These are phyloP conservation scores for Cylindrodendrum hubeiense DNA, from an alignment of 2,329 filamentous ascomycete genomes.

Conservation along the genomic window DNA sequence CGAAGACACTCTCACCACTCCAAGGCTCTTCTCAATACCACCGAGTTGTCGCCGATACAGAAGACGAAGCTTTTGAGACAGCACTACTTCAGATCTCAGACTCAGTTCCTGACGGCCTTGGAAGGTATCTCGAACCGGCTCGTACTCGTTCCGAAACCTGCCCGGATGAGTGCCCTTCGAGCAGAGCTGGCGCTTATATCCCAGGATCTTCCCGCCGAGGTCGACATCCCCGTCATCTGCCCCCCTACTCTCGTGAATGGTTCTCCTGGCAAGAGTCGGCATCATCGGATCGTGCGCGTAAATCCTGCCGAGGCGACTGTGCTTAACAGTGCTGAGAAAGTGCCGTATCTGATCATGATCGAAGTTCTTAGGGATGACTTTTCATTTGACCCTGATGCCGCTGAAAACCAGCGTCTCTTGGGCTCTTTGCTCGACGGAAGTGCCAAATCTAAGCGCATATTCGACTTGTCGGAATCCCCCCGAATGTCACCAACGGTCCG, in stretches of 20 bases:
- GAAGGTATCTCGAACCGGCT: conserved; percentile 89
- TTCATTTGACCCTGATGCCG: conserved; percentile 80
- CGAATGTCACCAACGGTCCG: conserved; percentile 58
- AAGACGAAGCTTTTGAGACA: conserved; percentile 80
- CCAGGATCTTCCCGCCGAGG: conserved; percentile 84
- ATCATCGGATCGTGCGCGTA: conserved; percentile 85
- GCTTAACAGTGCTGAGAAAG: conserved; percentile 87
- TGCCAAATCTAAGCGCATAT: conserved; percentile 70
- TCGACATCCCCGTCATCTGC: conserved; percentile 86
- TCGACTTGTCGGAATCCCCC: conserved; percentile 76
- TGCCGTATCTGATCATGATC: conserved; percentile 87
- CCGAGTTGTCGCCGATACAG: conserved; percentile 73
- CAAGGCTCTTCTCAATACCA: conserved; percentile 68
- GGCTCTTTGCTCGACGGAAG: conserved; percentile 68
- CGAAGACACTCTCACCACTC: conserved; percentile 72
- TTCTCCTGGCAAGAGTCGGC: conserved; percentile 78
- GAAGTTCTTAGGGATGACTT: conserved; percentile 87
- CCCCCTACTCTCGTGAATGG: conserved; percentile 81
- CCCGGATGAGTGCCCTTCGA: conserved; percentile 82
- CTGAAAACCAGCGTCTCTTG: conserved; percentile 78
- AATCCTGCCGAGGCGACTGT: conserved; percentile 89
- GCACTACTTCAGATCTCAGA: conserved; percentile 87
- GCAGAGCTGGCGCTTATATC: conserved; percentile 85
- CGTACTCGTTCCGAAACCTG: conserved; percentile 84
- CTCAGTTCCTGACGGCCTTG: conserved; percentile 82